Conservation (phyloP, 257 asterid species). For the Rehmannia glutinosa region DNA sequence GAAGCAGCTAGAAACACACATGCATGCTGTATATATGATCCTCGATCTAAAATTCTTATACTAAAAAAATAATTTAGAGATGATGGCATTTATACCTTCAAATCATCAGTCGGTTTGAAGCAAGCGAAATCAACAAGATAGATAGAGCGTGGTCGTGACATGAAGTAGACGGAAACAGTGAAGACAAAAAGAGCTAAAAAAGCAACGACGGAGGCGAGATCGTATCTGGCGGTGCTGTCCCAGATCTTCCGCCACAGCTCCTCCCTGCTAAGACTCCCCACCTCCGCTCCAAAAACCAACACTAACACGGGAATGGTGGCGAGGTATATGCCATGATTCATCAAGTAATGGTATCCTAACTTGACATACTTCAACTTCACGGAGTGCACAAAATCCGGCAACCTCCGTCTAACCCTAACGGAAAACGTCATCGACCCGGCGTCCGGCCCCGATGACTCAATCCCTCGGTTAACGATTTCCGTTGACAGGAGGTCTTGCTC, state of each 20-base stretch:
- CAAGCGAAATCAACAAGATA: constrained; percentile 86
- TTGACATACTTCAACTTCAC: constrained; percentile 88
- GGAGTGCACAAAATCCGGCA: constrained; percentile 87
- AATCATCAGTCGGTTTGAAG: constrained; percentile 72
- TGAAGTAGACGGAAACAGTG: constrained; percentile 54
- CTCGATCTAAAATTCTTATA: too few relatives aligned
- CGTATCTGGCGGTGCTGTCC: constrained; percentile 65
- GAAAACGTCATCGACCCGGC: constrained; percentile 79
- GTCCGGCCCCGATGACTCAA: constrained; percentile 66
- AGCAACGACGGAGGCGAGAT: constrained; percentile 56
- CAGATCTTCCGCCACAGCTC: constrained; percentile 72
- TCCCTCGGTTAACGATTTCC: constrained; percentile 83
- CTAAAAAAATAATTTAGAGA: neutral
- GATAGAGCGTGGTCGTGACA: constrained; percentile 65
- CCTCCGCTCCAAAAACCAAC: constrained; percentile 67
- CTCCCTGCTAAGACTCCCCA: constrained; percentile 73
- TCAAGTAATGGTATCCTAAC: constrained; percentile 79
- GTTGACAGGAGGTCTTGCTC: constrained; percentile 77
- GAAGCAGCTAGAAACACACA: too few relatives aligned
- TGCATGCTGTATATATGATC: too few relatives aligned
- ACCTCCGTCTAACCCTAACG: constrained; percentile 65
- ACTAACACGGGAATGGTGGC: constrained; percentile 71
- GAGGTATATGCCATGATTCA: constrained; percentile 67
- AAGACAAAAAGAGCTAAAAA: constrained; percentile 54
- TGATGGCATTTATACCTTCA: too few relatives aligned